A percentile compares a stretch with the other conserved stretches of the same genome.
Evolutionary conservation across 768 basidiomycete species (phyloP).

Genomic region (Scleroderma citrinum): DNA sequence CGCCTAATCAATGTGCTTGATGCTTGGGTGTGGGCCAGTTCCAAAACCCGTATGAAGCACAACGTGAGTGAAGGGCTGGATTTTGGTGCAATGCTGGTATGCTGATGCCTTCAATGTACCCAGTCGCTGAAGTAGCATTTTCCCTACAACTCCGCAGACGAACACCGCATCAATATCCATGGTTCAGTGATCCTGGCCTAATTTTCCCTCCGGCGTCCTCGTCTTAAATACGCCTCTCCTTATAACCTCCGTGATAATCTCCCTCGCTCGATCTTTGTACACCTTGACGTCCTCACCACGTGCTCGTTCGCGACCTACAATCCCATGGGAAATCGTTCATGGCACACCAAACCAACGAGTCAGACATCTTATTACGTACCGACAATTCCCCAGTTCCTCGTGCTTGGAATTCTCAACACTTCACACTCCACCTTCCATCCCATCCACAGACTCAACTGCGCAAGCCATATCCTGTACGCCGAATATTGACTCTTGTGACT

Average conservation of each 20-base stretch:
- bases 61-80: too few species aligned
- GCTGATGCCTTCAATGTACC: too few species aligned
- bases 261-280: conserved; percentile 35
- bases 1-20: too few species aligned
- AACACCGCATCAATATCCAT: too few species aligned
- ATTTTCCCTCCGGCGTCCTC: conserved; percentile 67
- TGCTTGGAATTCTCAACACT: conserved; percentile 83
- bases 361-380: conserved; percentile 52
- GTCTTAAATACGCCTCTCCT: conserved; percentile 68
- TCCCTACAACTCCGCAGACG: too few species aligned
- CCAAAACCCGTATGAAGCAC: too few species aligned
- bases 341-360: not conserved
- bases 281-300: conserved; percentile 5
- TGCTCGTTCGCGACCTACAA: conserved; percentile 24
- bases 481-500: conserved; percentile 66
- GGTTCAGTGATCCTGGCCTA: conserved; percentile 21
- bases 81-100: too few species aligned
- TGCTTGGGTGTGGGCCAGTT: too few species aligned
- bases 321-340: not conserved
- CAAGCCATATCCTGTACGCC: conserved; percentile 84
- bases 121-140: too few species aligned
- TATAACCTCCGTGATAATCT: conserved; percentile 50
- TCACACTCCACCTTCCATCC: conserved; percentile 91
- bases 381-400: conserved; percentile 87
- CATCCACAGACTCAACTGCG: conserved; percentile 58